Evolutionary conservation across 768 basidiomycete genomes (phyloP), one percentile per base, ranked within the genome.

Genomic region (Kwoniella sp.): DNA sequence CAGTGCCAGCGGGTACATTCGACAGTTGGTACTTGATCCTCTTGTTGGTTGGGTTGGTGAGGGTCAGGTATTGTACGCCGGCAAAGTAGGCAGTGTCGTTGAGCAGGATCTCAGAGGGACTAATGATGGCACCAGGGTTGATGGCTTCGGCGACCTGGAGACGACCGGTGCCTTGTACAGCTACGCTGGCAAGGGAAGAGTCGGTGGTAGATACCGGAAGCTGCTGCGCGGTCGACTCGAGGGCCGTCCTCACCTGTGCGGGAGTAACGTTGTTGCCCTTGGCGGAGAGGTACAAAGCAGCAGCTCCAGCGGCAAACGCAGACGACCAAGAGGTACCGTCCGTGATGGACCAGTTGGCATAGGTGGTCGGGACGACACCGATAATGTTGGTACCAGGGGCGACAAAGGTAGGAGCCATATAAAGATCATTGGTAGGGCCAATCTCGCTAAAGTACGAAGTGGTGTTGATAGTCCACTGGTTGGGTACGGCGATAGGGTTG

Each of bases 61-160:
- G 52, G 1, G 57, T 70, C 50, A 78, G 58, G 20, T 46, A 44
- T 37, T 70, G 57, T 15, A 50, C 42, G 28, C 72, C 67, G 44
- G 75, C 70, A 67, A 81, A 80, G 63, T 83, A 76, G 7, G 80
- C 78, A 3, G 84, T 85, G 65, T 85, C 84, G 57, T 86, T 86
- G 33, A 84, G 70, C 31, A 81, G 59, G n/a, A 85, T 73, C 62
- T 84, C 79, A 12, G 79, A 77, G 5, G 82, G 83, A 4, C 79
- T 77, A 23, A 85, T 71, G 32, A 80, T 64, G 3, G 82, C 79
- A 0, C 76, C 78, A 4, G 79, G 73, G 45, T 80, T 77, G 39
- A 85, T 75, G 0, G 84, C 83, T 48, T 80, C 77, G 67, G 78
- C 82, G 11, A 81, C 80, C 52, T 85, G 76, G 47, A 85, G 74